Percentiles rank a stretch among this genome's conserved stretches.
Conservation (phyloP, 1,139 yeast species). For the Sugiyamaella castrensis region DNA sequence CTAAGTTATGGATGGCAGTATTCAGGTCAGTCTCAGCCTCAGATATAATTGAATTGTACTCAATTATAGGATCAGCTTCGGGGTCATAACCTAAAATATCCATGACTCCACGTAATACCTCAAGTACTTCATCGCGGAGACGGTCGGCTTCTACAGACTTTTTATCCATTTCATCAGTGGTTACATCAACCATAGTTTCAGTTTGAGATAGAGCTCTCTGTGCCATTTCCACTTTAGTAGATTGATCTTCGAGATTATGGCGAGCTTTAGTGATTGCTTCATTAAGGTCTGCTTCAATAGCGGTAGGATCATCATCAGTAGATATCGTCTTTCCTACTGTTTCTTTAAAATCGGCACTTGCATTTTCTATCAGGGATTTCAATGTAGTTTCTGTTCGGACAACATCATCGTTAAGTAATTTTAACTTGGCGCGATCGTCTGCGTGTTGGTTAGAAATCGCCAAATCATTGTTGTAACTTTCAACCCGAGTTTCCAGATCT, state of each 20-base stretch:
- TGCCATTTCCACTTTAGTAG: slow-evolving; percentile 2
- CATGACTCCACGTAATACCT: slow-evolving; percentile 16
- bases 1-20: slow-evolving; percentile 57
- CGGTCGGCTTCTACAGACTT: slow-evolving; percentile 15
- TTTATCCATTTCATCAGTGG: slow-evolving; percentile 24
- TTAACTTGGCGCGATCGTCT: slow-evolving; percentile 53
- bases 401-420: slow-evolving; percentile 44
- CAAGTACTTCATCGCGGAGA: slow-evolving; percentile 25
- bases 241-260: background rate
- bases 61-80: slow-evolving; percentile 3
- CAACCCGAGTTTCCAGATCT: slow-evolving; percentile 50
- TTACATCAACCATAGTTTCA: slow-evolving; percentile 18
- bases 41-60: slow-evolving; percentile 33
- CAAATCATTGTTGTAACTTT: slow-evolving; percentile 51
- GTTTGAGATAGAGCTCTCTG: slow-evolving; percentile 12
- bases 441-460: slow-evolving; percentile 55
- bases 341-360: slow-evolving; percentile 18
- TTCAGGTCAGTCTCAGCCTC: slow-evolving; percentile 61
- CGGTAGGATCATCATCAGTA: slow-evolving; percentile 10
- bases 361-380: slow-evolving; percentile 28
- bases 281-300: slow-evolving; percentile 19
- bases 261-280: slow-evolving; percentile 2
- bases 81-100: slow-evolving; percentile 3
- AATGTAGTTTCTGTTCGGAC: slow-evolving; percentile 34
- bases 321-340: slow-evolving; percentile 30